Conservation (phyloP, 495 filamentous ascomycete species). For the Podospora pseudocomata region DNA sequence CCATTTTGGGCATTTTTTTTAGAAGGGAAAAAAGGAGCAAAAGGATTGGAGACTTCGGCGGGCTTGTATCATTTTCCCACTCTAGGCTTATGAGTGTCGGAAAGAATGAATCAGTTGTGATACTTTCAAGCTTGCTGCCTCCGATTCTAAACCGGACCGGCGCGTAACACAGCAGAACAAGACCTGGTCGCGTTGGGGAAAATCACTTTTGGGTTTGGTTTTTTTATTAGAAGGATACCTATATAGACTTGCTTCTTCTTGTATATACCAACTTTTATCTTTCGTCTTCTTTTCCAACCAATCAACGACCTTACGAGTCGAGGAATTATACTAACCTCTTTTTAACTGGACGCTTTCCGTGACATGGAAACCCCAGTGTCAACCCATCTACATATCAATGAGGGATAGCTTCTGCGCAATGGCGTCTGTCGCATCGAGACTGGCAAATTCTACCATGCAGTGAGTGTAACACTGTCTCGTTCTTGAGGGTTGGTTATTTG, state of each 20-base stretch:
- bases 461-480: too few species aligned
- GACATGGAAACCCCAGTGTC: too few species aligned
- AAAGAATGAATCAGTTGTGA: neutral
- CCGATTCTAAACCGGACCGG: neutral
- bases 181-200: neutral
- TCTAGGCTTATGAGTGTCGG: neutral
- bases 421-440: too few species aligned
- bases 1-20: conserved; percentile 3
- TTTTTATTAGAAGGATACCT: neutral
- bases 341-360: neutral
- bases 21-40: neutral
- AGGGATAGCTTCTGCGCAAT: too few species aligned
- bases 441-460: too few species aligned
- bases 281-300: neutral
- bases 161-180: neutral
- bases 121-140: neutral
- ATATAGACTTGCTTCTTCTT: conserved; percentile 34
- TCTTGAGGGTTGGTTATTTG: too few species aligned
- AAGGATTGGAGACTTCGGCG: conserved; percentile 3
- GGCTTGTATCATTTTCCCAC: conserved; percentile 3
- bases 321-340: neutral
- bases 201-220: neutral
- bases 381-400: too few species aligned
- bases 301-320: neutral
- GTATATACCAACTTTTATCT: conserved; percentile 23